Conservation (phyloP, 2,329 filamentous ascomycete genomes). For the Penicillium sp. region DNA sequence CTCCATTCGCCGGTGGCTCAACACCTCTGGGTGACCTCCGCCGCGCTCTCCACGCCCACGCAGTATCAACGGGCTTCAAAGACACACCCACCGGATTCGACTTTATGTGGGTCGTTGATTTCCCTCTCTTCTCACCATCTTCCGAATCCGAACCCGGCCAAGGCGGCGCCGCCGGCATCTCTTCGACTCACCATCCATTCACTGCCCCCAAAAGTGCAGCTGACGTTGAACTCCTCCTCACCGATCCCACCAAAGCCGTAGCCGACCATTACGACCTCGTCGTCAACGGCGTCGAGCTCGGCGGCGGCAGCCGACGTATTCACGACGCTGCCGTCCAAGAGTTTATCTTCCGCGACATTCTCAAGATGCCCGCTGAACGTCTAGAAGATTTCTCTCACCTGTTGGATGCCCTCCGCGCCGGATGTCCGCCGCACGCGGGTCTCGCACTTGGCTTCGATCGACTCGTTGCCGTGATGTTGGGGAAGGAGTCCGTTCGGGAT, state of each 20-base stretch:
- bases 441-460: conserved; percentile 91
- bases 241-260: conserved; percentile 63
- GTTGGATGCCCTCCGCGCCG: conserved; percentile 71
- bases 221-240: conserved; percentile 69
- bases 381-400: conserved; percentile 81
- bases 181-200: conserved; percentile 91
- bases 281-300: conserved; percentile 88
- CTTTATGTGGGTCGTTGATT: conserved; percentile 82
- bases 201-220: conserved; percentile 69
- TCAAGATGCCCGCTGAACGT: conserved; percentile 67
- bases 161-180: conserved; percentile 71
- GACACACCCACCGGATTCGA: conserved; percentile 48
- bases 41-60: conserved; percentile 61
- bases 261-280: conserved; percentile 96
- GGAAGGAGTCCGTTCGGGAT: conserved; percentile 72
- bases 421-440: conserved; percentile 91
- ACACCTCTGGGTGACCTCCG: conserved; percentile 67
- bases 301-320: conserved; percentile 87
- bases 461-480: conserved; percentile 71
- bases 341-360: conserved; percentile 73
- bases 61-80: conserved; percentile 58
- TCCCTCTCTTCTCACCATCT: conserved; percentile 80
- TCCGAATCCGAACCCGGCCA: conserved; percentile 67
- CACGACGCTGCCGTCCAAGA: conserved; percentile 78
- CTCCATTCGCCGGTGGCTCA: conserved; percentile 64